Base-by-base conservation (phyloP, 495 filamentous ascomycete species). In the Sphaerosporella brunnea region DNA sequence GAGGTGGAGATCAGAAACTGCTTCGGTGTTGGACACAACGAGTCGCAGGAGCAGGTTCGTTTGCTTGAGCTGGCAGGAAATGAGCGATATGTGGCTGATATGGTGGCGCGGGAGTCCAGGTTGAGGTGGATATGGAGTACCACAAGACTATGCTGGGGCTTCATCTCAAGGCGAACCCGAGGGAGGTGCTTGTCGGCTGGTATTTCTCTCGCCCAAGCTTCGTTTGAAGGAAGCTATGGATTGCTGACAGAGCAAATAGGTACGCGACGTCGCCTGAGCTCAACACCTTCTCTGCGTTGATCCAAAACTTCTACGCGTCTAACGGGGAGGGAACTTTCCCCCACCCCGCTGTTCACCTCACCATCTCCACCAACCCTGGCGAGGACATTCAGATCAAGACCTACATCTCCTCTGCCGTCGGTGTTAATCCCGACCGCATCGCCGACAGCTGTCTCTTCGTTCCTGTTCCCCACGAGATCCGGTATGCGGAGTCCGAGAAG, bases 121-220 rank as follows among this genome's bases (percentile, higher is more conserved):
- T 97, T 56, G 90, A 97, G 63, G 92, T 97, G 50, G 90, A 97
- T 65, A 93, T 97, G 75, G 90, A 96, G 66, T 97, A 96, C 63
- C 90, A 97, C 66, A 96, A 96, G 74, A 83, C 87, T 63, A 96
- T 97, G 90, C 75, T 95, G 15, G 78, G 78, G 15, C 71, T 97
- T 52, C 87, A 94, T 63, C 74, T 94, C 53, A 85, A 85, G 70
- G 87, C 86, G 15, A 84, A 86, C 66, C 90, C 92, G 10, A 80
- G 83, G 63, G 90, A 97, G 66, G 77, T 88, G 21, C 73, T 97
- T 16, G 79, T 97, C 24, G 90, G 90, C 56, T 97, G 90, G 90
- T 56, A 50, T 20, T 7, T 13, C 23, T 18, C 7, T 4, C 10
- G 18, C 9, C 13, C 20, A 25, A 16, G 8, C 23, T 25, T 23